Evolutionary conservation across 441 rosid species (phyloP).

Genomic region (Codiaeum variegatum): DNA sequence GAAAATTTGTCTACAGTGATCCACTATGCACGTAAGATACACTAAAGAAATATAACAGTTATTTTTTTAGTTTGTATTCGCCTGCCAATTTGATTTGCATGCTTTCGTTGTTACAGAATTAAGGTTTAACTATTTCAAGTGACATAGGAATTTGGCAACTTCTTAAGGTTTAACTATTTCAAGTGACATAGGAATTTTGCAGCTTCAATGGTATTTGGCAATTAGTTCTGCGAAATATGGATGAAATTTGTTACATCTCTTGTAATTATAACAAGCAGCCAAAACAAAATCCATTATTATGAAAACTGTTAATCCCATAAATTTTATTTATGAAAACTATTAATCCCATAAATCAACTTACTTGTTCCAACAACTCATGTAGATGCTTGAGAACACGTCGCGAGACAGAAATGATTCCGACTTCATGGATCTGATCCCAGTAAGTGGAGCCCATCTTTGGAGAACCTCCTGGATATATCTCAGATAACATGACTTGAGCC

Average conservation of each 20-base stretch:
- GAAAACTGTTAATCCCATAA: slow-evolving; percentile 10
- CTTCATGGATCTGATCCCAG: slow-evolving; percentile 96
- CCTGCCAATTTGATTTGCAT: neutral
- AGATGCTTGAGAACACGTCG: slow-evolving; percentile 79
- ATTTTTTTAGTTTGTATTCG: neutral
- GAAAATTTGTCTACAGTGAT: neutral
- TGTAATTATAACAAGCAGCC: neutral
- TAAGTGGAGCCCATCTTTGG: slow-evolving; percentile 78
- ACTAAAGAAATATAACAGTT: neutral
- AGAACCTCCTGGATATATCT: slow-evolving; percentile 98
- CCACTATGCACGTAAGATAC: neutral
- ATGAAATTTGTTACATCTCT: too few relatives aligned
- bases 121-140: neutral
- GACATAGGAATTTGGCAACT: neutral
- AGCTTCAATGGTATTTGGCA: neutral
- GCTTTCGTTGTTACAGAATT: neutral
- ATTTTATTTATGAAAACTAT: slow-evolving; percentile 9
- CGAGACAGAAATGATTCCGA: slow-evolving; percentile 68
- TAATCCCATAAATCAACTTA: slow-evolving; percentile 25
- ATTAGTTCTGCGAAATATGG: neutral
- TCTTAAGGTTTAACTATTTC: neutral
- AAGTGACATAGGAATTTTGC: neutral
- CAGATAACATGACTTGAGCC: slow-evolving; percentile 92
- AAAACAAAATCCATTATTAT: neutral
- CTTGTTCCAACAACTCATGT: slow-evolving; percentile 85